phyloP scores from a whole-genome alignment of 257 asterid genomes.

The Solanum sparsipilum region DNA sequence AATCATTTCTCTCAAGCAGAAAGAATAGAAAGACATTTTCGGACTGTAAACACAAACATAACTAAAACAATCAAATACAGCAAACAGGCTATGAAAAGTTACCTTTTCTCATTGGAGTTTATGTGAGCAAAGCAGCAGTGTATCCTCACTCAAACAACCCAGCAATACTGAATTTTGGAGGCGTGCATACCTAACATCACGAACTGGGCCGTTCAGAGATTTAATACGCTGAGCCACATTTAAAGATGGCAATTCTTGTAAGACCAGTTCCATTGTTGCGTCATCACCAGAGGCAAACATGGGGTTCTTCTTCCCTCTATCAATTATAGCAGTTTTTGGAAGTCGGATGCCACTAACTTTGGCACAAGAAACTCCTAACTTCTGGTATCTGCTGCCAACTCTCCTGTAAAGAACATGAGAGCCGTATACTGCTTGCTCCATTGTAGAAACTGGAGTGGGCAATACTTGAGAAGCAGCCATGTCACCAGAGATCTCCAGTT shows the following conservation, averaged over 20 bases:
- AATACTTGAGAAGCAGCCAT: conserved; percentile 33
- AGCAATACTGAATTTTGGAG: conserved; percentile 33
- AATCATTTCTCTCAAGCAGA: neutral
- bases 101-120: conserved; percentile 24
- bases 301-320: conserved; percentile 27
- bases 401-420: conserved; percentile 51
- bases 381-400: conserved; percentile 36
- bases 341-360: conserved; percentile 53
- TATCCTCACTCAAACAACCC: conserved; percentile 57
- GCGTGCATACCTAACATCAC: conserved; percentile 49
- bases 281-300: conserved; percentile 57
- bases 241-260: conserved; percentile 62
- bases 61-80: neutral
- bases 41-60: neutral
- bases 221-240: conserved; percentile 29
- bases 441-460: conserved; percentile 20
- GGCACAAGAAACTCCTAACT: conserved; percentile 37
- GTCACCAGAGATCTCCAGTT: conserved; percentile 30
- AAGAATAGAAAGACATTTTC: neutral
- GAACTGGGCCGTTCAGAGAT: conserved; percentile 32
- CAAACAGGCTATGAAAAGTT: neutral
- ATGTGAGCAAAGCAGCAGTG: conserved; percentile 39
- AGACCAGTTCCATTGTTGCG: conserved; percentile 34
- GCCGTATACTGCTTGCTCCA: conserved; percentile 44
- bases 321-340: conserved; percentile 61